Evolutionary conservation across 139 green algal species (phyloP), one percentile per base, ranked within the genome.

Genomic region (Marvania coccoides): DNA sequence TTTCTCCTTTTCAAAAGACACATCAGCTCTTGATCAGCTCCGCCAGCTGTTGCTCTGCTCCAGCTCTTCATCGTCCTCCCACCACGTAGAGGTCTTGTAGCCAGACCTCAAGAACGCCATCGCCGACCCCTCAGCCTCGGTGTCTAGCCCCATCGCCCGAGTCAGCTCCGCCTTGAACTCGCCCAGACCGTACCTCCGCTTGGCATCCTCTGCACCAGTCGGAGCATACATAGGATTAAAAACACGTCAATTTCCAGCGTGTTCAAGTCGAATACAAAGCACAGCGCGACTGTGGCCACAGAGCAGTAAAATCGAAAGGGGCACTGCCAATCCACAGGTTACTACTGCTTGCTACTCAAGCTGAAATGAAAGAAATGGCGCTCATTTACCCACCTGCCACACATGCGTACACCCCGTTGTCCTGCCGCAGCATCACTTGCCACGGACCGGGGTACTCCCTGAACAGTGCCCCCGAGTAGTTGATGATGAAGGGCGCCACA

Each of bases 361-460:
- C n/a, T n/a, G n/a, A n/a, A n/a, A n/a, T n/a, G n/a, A 59, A 14
- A 14, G 13, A 12, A 59, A 12, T 14, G 13, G n/a, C n/a, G n/a
- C n/a, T n/a, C n/a, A n/a, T n/a, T n/a, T 48, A 42, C 71, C 14
- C 57, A 76, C 70, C 70, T 34, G 88, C 88, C 28, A 96, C 90
- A 69, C 87, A 95, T 0, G 85, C 87, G 51, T 95, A 95, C 47
- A 83, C 76, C 7, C 86, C 90, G 14, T 71, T 85, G 79, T 92
- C 85, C 68, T 95, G 85, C 51, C 83, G 81, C 37, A 96, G 76
- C 88, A 96, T 89, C 33, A 93, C 88, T 85, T 97, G 90, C 90
- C 90, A 97, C 23, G 87, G 87, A 26, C 90, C 91, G 3, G 91
- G 91, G 62, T 88, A 97, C 71, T 95, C 88, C 4, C 91, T 77